phyloP scores from a whole-genome alignment of 257 asterid species.

The Gentiana straminea region DNA sequence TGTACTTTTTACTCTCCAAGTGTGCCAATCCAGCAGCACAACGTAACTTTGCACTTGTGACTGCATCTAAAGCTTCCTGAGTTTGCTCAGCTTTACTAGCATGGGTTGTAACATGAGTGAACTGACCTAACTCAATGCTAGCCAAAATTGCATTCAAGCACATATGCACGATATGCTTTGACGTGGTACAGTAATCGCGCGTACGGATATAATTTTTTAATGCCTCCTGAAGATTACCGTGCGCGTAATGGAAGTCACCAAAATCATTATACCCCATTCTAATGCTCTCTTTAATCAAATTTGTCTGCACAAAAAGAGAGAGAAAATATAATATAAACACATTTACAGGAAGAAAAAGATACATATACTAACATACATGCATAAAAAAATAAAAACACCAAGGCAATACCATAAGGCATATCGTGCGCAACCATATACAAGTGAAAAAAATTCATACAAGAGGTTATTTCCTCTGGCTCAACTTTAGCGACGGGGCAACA shows the following conservation, averaged over 20 bases:
- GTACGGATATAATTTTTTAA: constrained; percentile 87
- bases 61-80: constrained; percentile 63
- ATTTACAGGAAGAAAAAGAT: not conserved
- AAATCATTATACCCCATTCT: constrained; percentile 98
- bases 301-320: constrained; percentile 49
- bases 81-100: constrained; percentile 79
- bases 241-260: constrained; percentile 87
- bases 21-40: constrained; percentile 93
- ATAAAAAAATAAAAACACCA: constrained; percentile 1
- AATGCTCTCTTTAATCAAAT: constrained; percentile 93
- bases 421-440: no score
- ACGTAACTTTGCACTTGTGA: constrained; percentile 58
- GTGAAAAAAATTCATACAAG: no score
- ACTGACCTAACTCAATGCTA: constrained; percentile 97
- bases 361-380: not conserved
- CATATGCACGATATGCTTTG: constrained; percentile 81
- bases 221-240: constrained; percentile 84
- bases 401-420: not conserved
- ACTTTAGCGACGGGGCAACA: no score
- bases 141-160: constrained; percentile 81
- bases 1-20: constrained; percentile 69
- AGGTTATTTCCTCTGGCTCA: no score
- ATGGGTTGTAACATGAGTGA: constrained; percentile 82
- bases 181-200: constrained; percentile 91
- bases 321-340: constrained; percentile 1